A percentile compares a stretch with the other conserved stretches of the same genome.
These are phyloP conservation scores for Talaromyces borbonicus DNA, from an alignment of 495 filamentous ascomycete genomes.

Conservation along the genomic window DNA sequence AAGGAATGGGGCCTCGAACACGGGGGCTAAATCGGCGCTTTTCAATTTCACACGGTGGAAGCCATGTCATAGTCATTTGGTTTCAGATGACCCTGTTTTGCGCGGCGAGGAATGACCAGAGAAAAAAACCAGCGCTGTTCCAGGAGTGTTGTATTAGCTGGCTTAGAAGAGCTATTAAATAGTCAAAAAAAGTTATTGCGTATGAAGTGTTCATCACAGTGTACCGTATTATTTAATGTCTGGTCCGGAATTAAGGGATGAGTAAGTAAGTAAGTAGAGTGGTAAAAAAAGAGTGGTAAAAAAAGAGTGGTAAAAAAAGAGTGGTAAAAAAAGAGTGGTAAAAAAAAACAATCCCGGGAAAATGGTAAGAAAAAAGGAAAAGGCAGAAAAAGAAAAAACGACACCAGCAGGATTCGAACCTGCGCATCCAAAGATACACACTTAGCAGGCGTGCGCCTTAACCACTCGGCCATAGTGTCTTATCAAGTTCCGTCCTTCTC, in stretches of 20 bases:
- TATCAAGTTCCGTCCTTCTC: too few relatives aligned
- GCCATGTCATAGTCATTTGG: slow-evolving; percentile 14
- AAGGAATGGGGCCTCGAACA: slow-evolving; percentile 27
- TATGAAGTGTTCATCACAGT: too few relatives aligned
- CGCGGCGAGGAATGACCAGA: slow-evolving; percentile 1
- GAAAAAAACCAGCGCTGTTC: background rate
- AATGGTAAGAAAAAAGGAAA: too few relatives aligned
- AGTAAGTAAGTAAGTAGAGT: too few relatives aligned
- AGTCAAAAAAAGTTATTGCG: slow-evolving; percentile 3
- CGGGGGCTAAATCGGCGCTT: slow-evolving; percentile 27
- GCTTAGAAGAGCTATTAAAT: slow-evolving; percentile 2
- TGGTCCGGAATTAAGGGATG: too few relatives aligned
- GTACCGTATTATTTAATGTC: too few relatives aligned
- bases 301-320: too few relatives aligned
- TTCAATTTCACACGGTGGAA: slow-evolving; percentile 18
- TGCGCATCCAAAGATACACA: background rate
- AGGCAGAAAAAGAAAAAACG: background rate
- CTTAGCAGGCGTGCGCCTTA: background rate
- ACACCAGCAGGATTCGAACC: background rate
- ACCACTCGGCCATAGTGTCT: background rate
- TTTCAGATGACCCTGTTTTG: background rate
- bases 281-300: too few relatives aligned
- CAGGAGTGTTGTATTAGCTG: slow-evolving; percentile 3
- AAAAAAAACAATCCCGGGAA: too few relatives aligned
- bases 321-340: too few relatives aligned